Conservation (phyloP, 139 green algal genomes). For the Microglena sp. region DNA sequence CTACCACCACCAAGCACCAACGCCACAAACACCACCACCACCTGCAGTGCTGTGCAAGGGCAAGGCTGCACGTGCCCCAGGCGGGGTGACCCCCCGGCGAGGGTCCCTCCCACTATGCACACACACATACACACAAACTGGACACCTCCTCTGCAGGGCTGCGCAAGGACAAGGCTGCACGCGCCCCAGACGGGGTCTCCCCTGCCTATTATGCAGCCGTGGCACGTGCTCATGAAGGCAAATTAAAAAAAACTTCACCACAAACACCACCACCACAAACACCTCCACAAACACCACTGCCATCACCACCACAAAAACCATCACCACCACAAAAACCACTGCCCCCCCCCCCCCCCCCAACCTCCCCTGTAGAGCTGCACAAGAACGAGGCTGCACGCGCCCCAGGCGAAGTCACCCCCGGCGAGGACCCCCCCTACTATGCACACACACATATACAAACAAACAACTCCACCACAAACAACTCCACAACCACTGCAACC, state of each 20-base stretch:
- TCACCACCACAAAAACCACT: not conserved
- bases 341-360: not conserved
- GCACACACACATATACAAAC: no score
- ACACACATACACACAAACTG: not conserved
- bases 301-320: not conserved
- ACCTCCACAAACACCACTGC: no score
- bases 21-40: no score
- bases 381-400: conserved; percentile 56
- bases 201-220: conserved; percentile 29
- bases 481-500: no score
- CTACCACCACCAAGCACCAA: no score
- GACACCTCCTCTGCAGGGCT: conserved; percentile 56
- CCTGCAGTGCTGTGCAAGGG: conserved; percentile 69
- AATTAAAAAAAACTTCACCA: no score
- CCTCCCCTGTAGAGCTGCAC: conserved; percentile 43
- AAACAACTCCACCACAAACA: no score
- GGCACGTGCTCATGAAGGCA: not conserved
- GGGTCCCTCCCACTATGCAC: not conserved
- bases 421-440: conserved; percentile 30
- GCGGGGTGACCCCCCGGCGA: conserved; percentile 55
- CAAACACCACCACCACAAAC: no score
- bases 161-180: conserved; percentile 57
- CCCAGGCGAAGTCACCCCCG: conserved; percentile 47
- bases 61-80: conserved; percentile 38
- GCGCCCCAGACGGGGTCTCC: conserved; percentile 46